Percentiles rank a stretch among this genome's conserved stretches.
Conservation (phyloP, 371 early-diverging fungal genomes). For the Mortierella sp. region DNA sequence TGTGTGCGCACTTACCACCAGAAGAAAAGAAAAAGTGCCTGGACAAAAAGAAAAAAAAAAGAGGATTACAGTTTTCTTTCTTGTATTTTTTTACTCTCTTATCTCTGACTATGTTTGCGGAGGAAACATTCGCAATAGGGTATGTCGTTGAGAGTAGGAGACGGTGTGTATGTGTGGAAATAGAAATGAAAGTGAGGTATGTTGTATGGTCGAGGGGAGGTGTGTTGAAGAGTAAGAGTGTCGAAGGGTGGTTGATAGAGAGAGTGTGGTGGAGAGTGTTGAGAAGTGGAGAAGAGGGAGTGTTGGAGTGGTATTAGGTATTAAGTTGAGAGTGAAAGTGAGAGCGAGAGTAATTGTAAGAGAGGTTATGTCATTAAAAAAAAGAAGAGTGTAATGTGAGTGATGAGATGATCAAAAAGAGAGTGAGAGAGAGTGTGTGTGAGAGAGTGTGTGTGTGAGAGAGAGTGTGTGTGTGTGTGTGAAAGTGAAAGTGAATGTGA, state of each 20-base stretch:
- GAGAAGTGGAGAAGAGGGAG: background rate
- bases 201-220: background rate
- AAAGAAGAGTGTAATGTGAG: too few relatives aligned
- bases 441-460: too few relatives aligned
- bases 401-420: too few relatives aligned
- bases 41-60: background rate
- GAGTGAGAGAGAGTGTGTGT: too few relatives aligned
- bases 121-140: constrained; percentile 7
- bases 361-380: too few relatives aligned
- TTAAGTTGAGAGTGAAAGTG: too few relatives aligned
- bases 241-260: too few relatives aligned
- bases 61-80: background rate
- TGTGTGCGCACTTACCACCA: constrained; percentile 34
- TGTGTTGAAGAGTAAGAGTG: too few relatives aligned
- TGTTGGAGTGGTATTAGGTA: too few relatives aligned
- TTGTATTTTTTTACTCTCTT: background rate
- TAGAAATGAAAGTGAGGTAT: background rate
- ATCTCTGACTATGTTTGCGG: constrained; percentile 14
- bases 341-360: too few relatives aligned
- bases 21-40: constrained; percentile 8
- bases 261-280: too few relatives aligned
- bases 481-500: background rate
- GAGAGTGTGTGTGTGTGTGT: too few relatives aligned
- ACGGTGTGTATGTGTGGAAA: background rate
- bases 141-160: background rate